These are phyloP conservation scores for Backusella psychrophila DNA, from an alignment of 192 early-diverging fungal genomes.

Conservation along the genomic window DNA sequence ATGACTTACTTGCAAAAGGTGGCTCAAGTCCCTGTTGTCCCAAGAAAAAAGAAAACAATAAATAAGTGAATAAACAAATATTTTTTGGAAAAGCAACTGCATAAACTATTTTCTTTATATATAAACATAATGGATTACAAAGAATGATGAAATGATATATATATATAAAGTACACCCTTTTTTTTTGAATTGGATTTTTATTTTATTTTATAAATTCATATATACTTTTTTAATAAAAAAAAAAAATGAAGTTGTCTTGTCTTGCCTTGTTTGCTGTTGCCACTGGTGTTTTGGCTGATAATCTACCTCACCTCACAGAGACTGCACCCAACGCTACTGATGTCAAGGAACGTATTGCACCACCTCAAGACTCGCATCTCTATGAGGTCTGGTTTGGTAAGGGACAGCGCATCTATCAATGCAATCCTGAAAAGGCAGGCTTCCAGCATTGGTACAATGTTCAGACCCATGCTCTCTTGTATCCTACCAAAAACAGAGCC, in stretches of 20 bases:
- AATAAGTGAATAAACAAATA: neutral
- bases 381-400: constrained; percentile 25
- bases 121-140: neutral
- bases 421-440: constrained; percentile 24
- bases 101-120: neutral
- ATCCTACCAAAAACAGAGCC: constrained; percentile 9
- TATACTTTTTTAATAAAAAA: neutral
- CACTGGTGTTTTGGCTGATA: constrained; percentile 1
- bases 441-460: constrained; percentile 30
- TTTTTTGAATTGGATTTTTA: neutral
- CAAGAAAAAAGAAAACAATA: neutral
- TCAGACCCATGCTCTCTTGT: constrained; percentile 26
- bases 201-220: neutral
- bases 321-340: neutral
- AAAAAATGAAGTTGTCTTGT: constrained; percentile 11
- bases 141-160: neutral
- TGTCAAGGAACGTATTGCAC: constrained; percentile 22
- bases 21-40: neutral
- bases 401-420: constrained; percentile 23
- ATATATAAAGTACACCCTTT: neutral
- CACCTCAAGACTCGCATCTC: neutral
- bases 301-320: neutral
- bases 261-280: neutral
- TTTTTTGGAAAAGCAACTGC: neutral
- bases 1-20: neutral